Base-by-base conservation (phyloP, 805 yeast species). In the Yarrowia phangngaensis region DNA sequence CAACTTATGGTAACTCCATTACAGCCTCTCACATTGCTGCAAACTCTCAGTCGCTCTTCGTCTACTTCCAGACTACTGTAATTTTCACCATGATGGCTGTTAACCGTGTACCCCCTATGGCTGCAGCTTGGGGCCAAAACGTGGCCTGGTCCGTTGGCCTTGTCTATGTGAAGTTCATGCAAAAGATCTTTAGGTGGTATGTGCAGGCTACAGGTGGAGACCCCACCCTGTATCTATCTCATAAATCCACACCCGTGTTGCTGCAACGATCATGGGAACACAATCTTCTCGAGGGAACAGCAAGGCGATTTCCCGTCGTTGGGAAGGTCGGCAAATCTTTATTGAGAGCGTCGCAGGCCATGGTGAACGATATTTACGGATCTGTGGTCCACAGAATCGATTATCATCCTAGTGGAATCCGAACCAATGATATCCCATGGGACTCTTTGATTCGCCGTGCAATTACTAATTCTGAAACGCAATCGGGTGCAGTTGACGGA, bases 131-230 rank as follows among this genome's bases (percentile, higher is more conserved):
- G 97, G 71, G 88, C 6, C 94, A 85, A 64, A 88, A 89, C 61
- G 71, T 89, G 60, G 88, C 87, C 20, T 89, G 97, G 97, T 85
- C 95, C 1, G 84, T 89, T 84, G 97, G 97, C 2, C 71, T 89
- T 52, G 85, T 89, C 57, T 71, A 82, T 62, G 75, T 84, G 30
- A 59, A 61, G 2, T 89, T 88, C 62, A 84, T 89, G 95, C 95
- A 89, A 66, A 67, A 72, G 46, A 84, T 87, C 56, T 82, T 92
- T 55, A 74, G 83, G 61, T 90, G 98, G 98, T 90, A 90, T 64
- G 81, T 90, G 49, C 96, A 89, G 68, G 71, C 92, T 20, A 88
- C 97, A 1, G 97, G 97, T 40, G 97, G 97, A 31, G 66, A 74
- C 1, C 95, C 96, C 23, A 67, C 84, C 4, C 71, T 82, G 31